phyloP scores from a whole-genome alignment of 2,329 filamentous ascomycete genomes.

The Pseudodiploospora longispora region DNA sequence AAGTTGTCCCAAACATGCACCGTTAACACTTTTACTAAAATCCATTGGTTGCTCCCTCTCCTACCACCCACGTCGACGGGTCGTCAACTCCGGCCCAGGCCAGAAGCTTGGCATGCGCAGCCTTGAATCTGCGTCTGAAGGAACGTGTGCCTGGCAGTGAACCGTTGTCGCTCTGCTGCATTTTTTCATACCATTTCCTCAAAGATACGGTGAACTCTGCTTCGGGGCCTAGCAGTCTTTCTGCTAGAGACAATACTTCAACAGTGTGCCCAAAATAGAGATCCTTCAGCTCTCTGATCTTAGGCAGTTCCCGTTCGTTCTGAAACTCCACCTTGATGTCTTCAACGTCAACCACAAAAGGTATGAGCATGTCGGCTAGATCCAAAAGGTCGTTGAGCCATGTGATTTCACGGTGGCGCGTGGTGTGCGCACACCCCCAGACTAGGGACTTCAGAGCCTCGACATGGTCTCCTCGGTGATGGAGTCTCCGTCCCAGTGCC shows the following conservation, averaged over 20 bases:
- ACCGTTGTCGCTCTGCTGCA: neutral
- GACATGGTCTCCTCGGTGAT: neutral
- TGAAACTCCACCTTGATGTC: neutral
- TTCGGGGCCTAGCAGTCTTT: neutral
- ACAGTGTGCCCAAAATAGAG: constrained; percentile 1
- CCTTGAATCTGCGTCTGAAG: constrained; percentile 4
- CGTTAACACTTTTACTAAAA: too few relatives aligned
- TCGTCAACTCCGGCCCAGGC: constrained; percentile 4
- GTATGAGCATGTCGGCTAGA: neutral
- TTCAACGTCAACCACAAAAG: neutral
- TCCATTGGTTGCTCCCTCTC: too few relatives aligned
- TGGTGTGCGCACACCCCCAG: neutral
- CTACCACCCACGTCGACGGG: too few relatives aligned
- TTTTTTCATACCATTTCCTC: neutral
- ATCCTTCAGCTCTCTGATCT: constrained; percentile 2
- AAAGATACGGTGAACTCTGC: neutral
- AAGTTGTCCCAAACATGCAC: too few relatives aligned
- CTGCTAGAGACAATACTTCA: neutral
- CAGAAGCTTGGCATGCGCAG: constrained; percentile 1
- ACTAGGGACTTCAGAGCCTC: neutral
- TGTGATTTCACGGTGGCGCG: neutral
- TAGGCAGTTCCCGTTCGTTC: neutral
- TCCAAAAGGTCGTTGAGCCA: constrained; percentile 6
- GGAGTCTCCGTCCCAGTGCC: neutral
- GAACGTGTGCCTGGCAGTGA: neutral